phyloP scores from a whole-genome alignment of 495 filamentous ascomycete genomes.

The Penicillium desertorum region DNA sequence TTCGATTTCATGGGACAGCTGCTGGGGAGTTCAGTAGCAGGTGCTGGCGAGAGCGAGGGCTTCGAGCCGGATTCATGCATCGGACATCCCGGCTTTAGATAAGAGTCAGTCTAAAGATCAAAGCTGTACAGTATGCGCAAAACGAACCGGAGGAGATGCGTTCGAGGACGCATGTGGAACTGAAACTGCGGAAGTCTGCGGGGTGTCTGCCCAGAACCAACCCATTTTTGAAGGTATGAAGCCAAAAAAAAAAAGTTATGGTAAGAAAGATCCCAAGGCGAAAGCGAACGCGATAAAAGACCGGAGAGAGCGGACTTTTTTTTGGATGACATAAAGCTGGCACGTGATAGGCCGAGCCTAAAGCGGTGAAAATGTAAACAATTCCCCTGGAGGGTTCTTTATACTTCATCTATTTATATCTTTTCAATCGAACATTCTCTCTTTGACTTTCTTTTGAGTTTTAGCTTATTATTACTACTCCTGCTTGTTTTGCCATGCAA shows the following conservation, averaged over 20 bases:
- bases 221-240: slow-evolving; percentile 61
- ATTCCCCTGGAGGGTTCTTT: not conserved
- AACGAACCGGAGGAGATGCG: slow-evolving; percentile 67
- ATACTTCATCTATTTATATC: not conserved
- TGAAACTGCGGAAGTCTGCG: slow-evolving; percentile 43
- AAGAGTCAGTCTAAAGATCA: slow-evolving; percentile 32
- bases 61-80: slow-evolving; percentile 71
- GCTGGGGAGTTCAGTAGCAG: slow-evolving; percentile 43
- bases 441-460: not conserved
- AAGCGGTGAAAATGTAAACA: slow-evolving; percentile 5
- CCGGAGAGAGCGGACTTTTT: slow-evolving; percentile 17
- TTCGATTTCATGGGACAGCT: slow-evolving; percentile 54
- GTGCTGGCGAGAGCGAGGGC: slow-evolving; percentile 40
- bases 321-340: slow-evolving; percentile 13
- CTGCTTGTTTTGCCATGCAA: not conserved
- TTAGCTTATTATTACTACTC: not conserved
- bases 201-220: slow-evolving; percentile 95
- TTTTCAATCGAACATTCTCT: not conserved
- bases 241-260: not conserved
- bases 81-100: slow-evolving; percentile 75
- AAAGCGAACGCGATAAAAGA: slow-evolving; percentile 26
- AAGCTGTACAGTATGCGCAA: not conserved
- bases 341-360: slow-evolving; percentile 11
- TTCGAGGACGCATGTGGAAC: slow-evolving; percentile 41
- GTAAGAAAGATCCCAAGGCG: not conserved